These are phyloP conservation scores for Coprinellus aureogranulatus DNA, from an alignment of 768 basidiomycete genomes.

Conservation along the genomic window DNA sequence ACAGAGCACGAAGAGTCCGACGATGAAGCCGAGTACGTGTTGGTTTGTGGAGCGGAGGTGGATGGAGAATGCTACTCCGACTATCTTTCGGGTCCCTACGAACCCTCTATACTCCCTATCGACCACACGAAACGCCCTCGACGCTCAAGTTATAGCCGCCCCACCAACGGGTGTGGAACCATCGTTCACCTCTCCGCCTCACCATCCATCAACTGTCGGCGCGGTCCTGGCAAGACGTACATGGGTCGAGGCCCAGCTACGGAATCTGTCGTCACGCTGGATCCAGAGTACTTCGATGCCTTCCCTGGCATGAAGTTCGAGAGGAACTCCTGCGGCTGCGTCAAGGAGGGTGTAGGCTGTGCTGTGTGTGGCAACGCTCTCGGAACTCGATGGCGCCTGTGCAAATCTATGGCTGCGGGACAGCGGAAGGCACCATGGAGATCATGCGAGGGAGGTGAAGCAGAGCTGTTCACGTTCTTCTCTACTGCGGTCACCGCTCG, in stretches of 20 bases:
- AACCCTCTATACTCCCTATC: slow-evolving; percentile 37
- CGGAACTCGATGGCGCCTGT: slow-evolving; percentile 30
- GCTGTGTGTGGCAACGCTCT: slow-evolving; percentile 36
- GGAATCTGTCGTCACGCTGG: slow-evolving; percentile 53
- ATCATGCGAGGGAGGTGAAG: background rate
- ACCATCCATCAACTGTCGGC: slow-evolving; percentile 37
- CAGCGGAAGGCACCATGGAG: background rate
- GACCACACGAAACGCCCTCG: slow-evolving; percentile 28
- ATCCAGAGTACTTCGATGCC: slow-evolving; percentile 57
- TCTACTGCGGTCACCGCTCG: slow-evolving; percentile 2
- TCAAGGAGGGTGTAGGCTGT: slow-evolving; percentile 68
- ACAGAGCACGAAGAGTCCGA: background rate
- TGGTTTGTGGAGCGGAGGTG: slow-evolving; percentile 27
- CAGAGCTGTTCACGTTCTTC: slow-evolving; percentile 11
- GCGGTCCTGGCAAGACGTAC: slow-evolving; percentile 29
- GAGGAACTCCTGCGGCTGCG: slow-evolving; percentile 60
- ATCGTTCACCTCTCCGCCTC: slow-evolving; percentile 54
- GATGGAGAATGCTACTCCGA: slow-evolving; percentile 10
- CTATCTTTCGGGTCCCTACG: slow-evolving; percentile 21
- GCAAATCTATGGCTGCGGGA: slow-evolving; percentile 7
- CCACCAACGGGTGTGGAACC: slow-evolving; percentile 62
- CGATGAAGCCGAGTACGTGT: slow-evolving; percentile 22
- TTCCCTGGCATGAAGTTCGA: slow-evolving; percentile 47
- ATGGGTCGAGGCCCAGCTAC: slow-evolving; percentile 53
- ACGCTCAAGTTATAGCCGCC: slow-evolving; percentile 20